Conservation (phyloP, 1,284 basidiomycete species). For the Sporisorium reilianum region DNA sequence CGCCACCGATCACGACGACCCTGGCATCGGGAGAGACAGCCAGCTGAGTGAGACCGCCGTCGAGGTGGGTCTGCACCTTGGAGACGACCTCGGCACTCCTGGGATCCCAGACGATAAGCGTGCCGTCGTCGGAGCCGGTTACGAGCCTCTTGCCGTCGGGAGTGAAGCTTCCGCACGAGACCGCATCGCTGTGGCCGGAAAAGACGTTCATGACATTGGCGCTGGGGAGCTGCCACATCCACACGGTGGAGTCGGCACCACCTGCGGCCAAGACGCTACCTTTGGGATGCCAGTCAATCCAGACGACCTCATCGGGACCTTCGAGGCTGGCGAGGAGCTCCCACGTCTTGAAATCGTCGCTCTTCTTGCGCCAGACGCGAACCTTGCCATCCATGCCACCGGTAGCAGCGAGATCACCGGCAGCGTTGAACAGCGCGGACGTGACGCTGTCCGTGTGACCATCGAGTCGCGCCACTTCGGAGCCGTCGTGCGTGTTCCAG, state of each 20-base stretch:
- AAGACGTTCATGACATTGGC: slow-evolving; percentile 96
- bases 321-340: slow-evolving; percentile 91
- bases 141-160: slow-evolving; percentile 83
- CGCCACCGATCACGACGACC: slow-evolving; percentile 87
- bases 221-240: slow-evolving; percentile 96
- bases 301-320: slow-evolving; percentile 94
- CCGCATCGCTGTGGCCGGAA: slow-evolving; percentile 85
- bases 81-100: slow-evolving; percentile 81
- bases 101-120: slow-evolving; percentile 92
- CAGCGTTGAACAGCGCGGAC: slow-evolving; percentile 81
- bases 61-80: slow-evolving; percentile 76
- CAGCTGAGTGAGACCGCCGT: slow-evolving; percentile 87
- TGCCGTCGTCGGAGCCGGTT: slow-evolving; percentile 86
- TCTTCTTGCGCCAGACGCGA: slow-evolving; percentile 80
- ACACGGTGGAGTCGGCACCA: slow-evolving; percentile 92
- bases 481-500: slow-evolving; percentile 87
- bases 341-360: slow-evolving; percentile 79
- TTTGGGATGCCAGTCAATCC: slow-evolving; percentile 95
- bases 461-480: slow-evolving; percentile 83
- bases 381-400: slow-evolving; percentile 98
- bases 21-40: slow-evolving; percentile 77
- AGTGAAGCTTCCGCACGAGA: slow-evolving; percentile 90
- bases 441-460: slow-evolving; percentile 95
- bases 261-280: slow-evolving; percentile 89
- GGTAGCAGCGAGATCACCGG: slow-evolving; percentile 91